A percentile compares a stretch with the other conserved stretches of the same genome.
Evolutionary conservation across 163 green algal species (phyloP).

Genomic region (Scenedesmus sp.): DNA sequence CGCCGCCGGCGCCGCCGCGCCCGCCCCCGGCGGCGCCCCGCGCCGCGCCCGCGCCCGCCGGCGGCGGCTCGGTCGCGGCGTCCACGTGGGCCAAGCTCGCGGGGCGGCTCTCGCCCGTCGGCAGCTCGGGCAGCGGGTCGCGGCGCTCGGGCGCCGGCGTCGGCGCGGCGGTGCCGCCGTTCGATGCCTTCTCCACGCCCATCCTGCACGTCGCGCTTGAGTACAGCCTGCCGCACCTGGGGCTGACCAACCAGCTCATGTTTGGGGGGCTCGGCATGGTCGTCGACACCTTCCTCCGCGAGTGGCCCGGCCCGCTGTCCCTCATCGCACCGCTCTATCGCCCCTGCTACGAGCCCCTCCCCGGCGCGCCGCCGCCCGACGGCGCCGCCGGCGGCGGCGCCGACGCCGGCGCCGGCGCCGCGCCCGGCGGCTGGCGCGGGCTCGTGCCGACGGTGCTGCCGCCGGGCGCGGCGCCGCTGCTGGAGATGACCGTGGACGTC

Average conservation of each 20-base stretch:
- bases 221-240: conserved; percentile 50
- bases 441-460: not conserved
- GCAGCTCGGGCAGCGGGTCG: too few species aligned
- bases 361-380: too few species aligned
- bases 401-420: not conserved
- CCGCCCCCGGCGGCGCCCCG: not conserved
- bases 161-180: too few species aligned
- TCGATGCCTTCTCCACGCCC: not conserved
- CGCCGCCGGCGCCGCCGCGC: not conserved
- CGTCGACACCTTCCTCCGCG: conserved; percentile 38
- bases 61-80: too few species aligned
- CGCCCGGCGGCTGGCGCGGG: not conserved
- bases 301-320: conserved; percentile 28
- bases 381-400: not conserved
- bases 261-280: conserved; percentile 50
- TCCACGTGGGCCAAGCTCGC: too few species aligned
- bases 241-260: conserved; percentile 40
- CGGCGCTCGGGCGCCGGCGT: too few species aligned
- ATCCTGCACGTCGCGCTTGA: conserved; percentile 48
- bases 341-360: conserved; percentile 2
- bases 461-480: not conserved
- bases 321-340: conserved; percentile 28
- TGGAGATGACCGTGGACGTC: not conserved
- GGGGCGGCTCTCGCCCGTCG: too few species aligned
- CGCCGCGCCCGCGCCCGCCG: too few species aligned